Evolutionary conservation across 2,329 filamentous ascomycete genomes (phyloP).

Genomic region (Colletotrichum costaricense): DNA sequence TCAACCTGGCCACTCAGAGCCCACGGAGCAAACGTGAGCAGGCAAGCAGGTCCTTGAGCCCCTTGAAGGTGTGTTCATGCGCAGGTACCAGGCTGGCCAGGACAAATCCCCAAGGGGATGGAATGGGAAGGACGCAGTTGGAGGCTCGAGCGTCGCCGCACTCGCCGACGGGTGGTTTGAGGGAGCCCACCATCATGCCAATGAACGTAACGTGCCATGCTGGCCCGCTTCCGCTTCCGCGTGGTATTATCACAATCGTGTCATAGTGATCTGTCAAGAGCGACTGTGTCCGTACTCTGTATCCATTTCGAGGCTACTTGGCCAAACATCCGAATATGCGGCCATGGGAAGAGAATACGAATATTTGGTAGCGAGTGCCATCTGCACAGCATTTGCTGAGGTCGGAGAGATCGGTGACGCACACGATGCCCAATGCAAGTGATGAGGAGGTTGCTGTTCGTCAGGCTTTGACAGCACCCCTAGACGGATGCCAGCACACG

Average conservation of each 20-base stretch:
- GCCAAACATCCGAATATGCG: neutral
- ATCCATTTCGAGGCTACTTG: neutral
- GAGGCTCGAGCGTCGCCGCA: conserved; percentile 27
- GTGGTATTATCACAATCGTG: conserved; percentile 2
- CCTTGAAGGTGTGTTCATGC: conserved; percentile 25
- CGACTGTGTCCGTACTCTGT: neutral
- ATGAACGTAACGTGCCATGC: conserved; percentile 1
- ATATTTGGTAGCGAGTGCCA: conserved; percentile 8
- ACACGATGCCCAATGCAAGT: conserved; percentile 22
- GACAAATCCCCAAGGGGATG: conserved; percentile 1
- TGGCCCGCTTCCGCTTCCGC: neutral
- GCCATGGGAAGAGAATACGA: neutral
- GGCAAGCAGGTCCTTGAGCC: conserved; percentile 24
- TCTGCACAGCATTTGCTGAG: neutral
- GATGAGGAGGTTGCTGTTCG: conserved; percentile 9
- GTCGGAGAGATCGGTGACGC: conserved; percentile 3
- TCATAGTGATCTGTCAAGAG: conserved; percentile 3
- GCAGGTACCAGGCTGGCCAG: neutral
- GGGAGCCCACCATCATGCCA: conserved; percentile 20
- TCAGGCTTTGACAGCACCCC: conserved; percentile 29
- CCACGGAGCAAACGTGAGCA: neutral
- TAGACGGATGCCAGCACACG: conserved; percentile 28
- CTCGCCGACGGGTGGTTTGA: conserved; percentile 19
- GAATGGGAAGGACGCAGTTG: neutral
- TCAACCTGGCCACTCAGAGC: conserved; percentile 11